phyloP scores from a whole-genome alignment of 305 asterid genomes.

The Solanum aculeatissimum region DNA sequence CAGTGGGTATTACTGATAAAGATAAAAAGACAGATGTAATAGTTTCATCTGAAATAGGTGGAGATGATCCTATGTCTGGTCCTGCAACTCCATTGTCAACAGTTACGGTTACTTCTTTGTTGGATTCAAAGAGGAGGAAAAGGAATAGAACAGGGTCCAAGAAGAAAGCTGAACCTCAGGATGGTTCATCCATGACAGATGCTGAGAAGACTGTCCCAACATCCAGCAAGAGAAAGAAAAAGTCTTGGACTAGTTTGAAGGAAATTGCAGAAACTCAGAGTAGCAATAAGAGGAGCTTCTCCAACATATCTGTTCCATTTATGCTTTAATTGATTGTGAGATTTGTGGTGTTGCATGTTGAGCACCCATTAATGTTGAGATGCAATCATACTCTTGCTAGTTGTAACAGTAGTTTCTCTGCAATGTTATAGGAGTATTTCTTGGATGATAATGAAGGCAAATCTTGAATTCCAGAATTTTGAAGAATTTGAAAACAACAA shows the following conservation, averaged over 20 bases:
- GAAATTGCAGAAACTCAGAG: slow-evolving; percentile 43
- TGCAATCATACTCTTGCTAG: not conserved
- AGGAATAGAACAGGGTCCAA: slow-evolving; percentile 39
- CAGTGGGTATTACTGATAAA: not conserved
- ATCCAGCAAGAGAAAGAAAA: slow-evolving; percentile 49
- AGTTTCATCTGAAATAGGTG: slow-evolving; percentile 9
- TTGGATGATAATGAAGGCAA: no score
- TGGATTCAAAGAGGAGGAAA: slow-evolving; percentile 51
- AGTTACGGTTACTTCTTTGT: slow-evolving; percentile 13
- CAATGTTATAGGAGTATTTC: not conserved
- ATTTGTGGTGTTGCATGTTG: not conserved
- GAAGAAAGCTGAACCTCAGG: slow-evolving; percentile 23
- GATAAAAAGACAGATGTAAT: not conserved
- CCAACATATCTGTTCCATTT: slow-evolving; percentile 33
- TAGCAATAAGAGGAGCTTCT: slow-evolving; percentile 19
- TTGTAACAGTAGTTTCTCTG: not conserved
- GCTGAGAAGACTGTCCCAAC: slow-evolving; percentile 9
- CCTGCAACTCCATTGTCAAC: slow-evolving; percentile 33
- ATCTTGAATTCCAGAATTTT: no score
- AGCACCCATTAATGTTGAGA: not conserved
- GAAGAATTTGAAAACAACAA: no score
- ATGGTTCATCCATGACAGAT: slow-evolving; percentile 7
- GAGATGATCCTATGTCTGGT: not conserved
- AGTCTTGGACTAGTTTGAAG: slow-evolving; percentile 61
- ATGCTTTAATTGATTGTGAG: slow-evolving; percentile 5